A percentile compares a stretch with the other conserved stretches of the same genome.
Conservation (phyloP, 1,284 basidiomycete genomes). For the Sanghuangporus weigelae region DNA sequence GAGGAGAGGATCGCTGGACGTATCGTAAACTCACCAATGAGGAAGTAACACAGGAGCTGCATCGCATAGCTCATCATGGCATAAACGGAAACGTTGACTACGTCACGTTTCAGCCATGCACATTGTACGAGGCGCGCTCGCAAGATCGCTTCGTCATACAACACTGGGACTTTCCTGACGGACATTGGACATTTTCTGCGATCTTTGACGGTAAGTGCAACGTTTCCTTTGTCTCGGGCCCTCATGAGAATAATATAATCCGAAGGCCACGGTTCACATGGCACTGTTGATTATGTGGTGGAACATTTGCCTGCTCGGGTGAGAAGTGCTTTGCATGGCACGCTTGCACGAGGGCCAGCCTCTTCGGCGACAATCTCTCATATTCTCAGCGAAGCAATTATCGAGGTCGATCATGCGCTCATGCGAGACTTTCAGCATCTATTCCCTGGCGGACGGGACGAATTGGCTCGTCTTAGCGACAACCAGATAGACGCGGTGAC, state of each 20-base stretch:
- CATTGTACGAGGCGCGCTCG: conserved; percentile 38
- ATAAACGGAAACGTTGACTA: conserved; percentile 37
- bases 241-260: conserved; percentile 10
- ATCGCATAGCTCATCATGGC: conserved; percentile 30
- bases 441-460: conserved; percentile 33
- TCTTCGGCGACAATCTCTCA: conserved; percentile 37
- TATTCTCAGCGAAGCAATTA: conserved; percentile 36
- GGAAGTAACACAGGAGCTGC: conserved; percentile 41
- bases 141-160: conserved; percentile 54
- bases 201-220: conserved; percentile 51
- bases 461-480: conserved; percentile 22
- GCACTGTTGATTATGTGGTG: conserved; percentile 49
- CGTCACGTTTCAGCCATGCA: conserved; percentile 57
- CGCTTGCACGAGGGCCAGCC: conserved; percentile 30
- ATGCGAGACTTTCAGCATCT: conserved; percentile 40
- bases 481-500: conserved; percentile 26
- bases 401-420: conserved; percentile 38
- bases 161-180: conserved; percentile 48
- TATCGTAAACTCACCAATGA: conserved; percentile 49
- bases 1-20: conserved; percentile 47
- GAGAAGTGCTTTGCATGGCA: conserved; percentile 35
- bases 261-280: conserved; percentile 56
- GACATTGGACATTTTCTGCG: conserved; percentile 53
- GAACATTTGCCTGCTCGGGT: conserved; percentile 42
- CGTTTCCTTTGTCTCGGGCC: conserved; percentile 5